Percentiles rank a stretch among this genome's conserved stretches.
Evolutionary conservation across 2,329 filamentous ascomycete genomes (phyloP).

Genomic region (Exophiala oligosperma): DNA sequence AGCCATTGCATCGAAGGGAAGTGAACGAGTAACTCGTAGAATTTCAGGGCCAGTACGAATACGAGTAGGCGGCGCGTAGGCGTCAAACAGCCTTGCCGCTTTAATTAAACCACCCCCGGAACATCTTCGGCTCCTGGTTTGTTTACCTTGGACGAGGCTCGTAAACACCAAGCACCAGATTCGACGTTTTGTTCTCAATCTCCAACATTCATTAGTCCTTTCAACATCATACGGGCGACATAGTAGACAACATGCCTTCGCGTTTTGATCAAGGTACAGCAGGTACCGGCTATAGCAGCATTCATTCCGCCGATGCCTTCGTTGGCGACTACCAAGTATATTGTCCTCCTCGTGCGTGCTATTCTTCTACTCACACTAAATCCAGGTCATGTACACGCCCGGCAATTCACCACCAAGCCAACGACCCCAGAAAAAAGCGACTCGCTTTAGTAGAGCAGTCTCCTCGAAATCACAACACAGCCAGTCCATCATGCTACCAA

Average conservation of each 20-base stretch:
- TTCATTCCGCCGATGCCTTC: conserved; percentile 30
- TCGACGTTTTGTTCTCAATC: not conserved
- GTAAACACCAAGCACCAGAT: not conserved
- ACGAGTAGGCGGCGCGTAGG: no score
- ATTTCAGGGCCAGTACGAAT: no score
- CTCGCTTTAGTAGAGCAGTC: conserved; percentile 26
- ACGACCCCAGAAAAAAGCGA: conserved; percentile 23
- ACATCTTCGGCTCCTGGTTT: no score
- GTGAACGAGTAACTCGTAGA: no score
- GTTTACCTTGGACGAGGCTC: not conserved
- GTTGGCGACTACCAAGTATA: conserved; percentile 29
- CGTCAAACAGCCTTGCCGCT: no score
- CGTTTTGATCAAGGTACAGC: conserved; percentile 28
- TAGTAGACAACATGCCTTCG: conserved; percentile 18
- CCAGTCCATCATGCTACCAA: conserved; percentile 29
- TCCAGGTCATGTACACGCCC: conserved; percentile 31
- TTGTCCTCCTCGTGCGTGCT: not conserved
- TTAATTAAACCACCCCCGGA: no score
- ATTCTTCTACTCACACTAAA: conserved; percentile 1
- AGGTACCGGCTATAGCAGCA: conserved; percentile 30
- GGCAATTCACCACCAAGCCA: conserved; percentile 27
- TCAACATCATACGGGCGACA: conserved; percentile 10
- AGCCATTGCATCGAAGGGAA: no score
- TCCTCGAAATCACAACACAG: conserved; percentile 24
- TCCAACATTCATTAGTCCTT: conserved; percentile 7